Conservation (phyloP, 2,329 filamentous ascomycete genomes). For the Zymoseptoria brevis region DNA sequence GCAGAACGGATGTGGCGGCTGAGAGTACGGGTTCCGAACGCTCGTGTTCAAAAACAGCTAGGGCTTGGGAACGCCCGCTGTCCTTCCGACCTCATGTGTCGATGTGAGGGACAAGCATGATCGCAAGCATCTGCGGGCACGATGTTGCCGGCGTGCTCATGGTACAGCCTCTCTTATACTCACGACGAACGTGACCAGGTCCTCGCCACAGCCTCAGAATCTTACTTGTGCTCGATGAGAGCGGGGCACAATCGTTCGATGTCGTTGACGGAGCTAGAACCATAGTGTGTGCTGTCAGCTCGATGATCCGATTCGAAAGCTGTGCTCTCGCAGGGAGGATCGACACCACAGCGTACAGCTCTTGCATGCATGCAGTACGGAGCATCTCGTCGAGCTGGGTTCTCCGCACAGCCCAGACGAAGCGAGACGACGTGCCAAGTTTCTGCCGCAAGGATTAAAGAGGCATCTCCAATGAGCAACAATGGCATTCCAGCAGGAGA, state of each 20-base stretch:
- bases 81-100: background rate
- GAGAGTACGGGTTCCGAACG: background rate
- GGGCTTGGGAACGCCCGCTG: background rate
- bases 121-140: background rate
- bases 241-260: background rate
- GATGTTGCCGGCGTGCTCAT: background rate
- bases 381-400: background rate
- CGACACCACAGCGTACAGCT: background rate
- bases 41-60: background rate
- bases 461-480: background rate
- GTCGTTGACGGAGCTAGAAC: background rate
- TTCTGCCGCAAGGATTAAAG: background rate
- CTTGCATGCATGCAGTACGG: background rate
- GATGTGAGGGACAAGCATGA: background rate
- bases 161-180: no score
- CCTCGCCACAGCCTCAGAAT: background rate
- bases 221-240: background rate
- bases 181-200: background rate
- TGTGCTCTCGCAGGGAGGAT: background rate
- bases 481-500: background rate
- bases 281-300: background rate
- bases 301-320: background rate
- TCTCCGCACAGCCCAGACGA: background rate
- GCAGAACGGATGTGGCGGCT: background rate
- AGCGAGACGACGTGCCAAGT: background rate